These are phyloP conservation scores for Spergularia azorica DNA, from an alignment of 179 eudicot species.

Conservation along the genomic window DNA sequence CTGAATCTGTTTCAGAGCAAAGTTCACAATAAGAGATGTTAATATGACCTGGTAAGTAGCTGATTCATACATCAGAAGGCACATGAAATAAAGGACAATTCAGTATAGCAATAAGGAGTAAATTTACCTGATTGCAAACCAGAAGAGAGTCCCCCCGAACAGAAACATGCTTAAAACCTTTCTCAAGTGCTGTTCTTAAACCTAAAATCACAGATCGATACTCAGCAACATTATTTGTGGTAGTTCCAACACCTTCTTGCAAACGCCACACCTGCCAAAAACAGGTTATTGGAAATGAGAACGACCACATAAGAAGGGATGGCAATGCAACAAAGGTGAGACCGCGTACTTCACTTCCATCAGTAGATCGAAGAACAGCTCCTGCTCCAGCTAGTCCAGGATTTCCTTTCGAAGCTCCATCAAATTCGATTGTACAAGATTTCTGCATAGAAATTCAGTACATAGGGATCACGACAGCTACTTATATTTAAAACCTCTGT, in stretches of 20 bases:
- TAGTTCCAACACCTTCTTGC: constrained; percentile 88
- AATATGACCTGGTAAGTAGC: too few relatives aligned
- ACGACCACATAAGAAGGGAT: background rate
- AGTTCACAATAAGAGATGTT: background rate
- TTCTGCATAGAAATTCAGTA: constrained; percentile 31
- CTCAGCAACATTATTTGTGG: constrained; percentile 91
- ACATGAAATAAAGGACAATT: too few relatives aligned
- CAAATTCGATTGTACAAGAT: constrained; percentile 79
- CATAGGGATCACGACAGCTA: too few relatives aligned
- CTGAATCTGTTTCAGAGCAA: constrained; percentile 51
- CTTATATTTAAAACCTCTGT: too few relatives aligned
- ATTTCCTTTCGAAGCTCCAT: constrained; percentile 97
- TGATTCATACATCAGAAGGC: too few relatives aligned
- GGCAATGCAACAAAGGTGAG: background rate
- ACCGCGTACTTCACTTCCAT: constrained; percentile 61
- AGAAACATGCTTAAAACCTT: constrained; percentile 64
- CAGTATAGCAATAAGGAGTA: too few relatives aligned
- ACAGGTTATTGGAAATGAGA: background rate
- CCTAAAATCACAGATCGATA: constrained; percentile 84
- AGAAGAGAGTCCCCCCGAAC: constrained; percentile 87
- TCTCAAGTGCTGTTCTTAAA: constrained; percentile 60
- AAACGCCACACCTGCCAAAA: constrained; percentile 58
- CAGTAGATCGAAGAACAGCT: constrained; percentile 69
- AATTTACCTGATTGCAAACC: constrained; percentile 70
- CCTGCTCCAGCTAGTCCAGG: constrained; percentile 99